Evolutionary conservation across 176 grass and related monocot genomes (phyloP).

Genomic region (Ampelocalamus luodianensis): DNA sequence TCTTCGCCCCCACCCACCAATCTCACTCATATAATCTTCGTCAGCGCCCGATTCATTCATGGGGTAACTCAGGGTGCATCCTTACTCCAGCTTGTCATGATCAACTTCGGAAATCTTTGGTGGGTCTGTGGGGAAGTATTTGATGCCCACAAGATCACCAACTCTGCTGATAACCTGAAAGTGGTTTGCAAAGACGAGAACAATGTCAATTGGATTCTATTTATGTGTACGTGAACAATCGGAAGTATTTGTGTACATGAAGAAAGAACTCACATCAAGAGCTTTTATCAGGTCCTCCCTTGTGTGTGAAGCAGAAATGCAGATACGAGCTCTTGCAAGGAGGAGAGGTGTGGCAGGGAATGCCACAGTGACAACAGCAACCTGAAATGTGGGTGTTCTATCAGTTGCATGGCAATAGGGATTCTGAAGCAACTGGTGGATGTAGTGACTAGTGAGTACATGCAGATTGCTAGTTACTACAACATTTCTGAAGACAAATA

Average conservation of each 20-base stretch:
- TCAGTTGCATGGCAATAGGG: constrained; percentile 18
- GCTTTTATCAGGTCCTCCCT: constrained; percentile 75
- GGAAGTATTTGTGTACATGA: neutral
- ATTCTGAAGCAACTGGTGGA: neutral
- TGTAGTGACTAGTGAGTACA: neutral
- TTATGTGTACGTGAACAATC: neutral
- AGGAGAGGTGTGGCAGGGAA: constrained; percentile 86
- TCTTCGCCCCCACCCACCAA: too few species aligned
- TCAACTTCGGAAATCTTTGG: constrained; percentile 50
- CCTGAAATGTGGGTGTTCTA: constrained; percentile 39
- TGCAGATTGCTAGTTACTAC: neutral
- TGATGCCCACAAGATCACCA: constrained; percentile 76
- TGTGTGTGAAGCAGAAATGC: constrained; percentile 87
- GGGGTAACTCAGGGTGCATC: neutral
- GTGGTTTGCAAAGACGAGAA: neutral
- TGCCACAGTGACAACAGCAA: constrained; percentile 79
- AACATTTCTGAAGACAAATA: neutral
- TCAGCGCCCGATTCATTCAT: neutral
- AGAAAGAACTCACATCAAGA: constrained; percentile 59
- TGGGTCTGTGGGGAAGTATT: constrained; percentile 73
- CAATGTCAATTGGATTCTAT: constrained; percentile 15
- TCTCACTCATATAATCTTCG: too few species aligned
- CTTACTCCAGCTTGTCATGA: constrained; percentile 52
- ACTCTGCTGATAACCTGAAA: constrained; percentile 84
- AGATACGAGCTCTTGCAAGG: constrained; percentile 75